Conservation (phyloP, 176 grass and related monocot genomes). For the Ensete ventricosum region DNA sequence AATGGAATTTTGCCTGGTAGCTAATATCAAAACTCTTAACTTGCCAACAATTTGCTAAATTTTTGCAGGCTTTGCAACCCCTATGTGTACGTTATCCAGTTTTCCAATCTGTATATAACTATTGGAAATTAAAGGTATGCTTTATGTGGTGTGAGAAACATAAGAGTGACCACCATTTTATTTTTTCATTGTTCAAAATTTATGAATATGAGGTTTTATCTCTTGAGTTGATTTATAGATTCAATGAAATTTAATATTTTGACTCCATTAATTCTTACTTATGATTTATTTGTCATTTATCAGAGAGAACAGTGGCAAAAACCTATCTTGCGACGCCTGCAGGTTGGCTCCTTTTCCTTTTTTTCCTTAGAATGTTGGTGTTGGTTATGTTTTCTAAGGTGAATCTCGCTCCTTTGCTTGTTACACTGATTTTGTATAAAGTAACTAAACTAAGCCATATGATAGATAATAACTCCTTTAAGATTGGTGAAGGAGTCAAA, state of each 20-base stretch:
- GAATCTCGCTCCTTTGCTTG: not conserved
- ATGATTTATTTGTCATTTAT: constrained; percentile 27
- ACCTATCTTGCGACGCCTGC: constrained; percentile 87
- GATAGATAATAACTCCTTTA: not conserved
- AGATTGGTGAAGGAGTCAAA: not conserved
- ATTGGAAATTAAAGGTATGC: constrained; percentile 84
- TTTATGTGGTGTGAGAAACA: constrained; percentile 7
- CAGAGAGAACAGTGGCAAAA: constrained; percentile 95
- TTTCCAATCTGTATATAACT: constrained; percentile 87
- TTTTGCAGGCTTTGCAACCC: constrained; percentile 64
- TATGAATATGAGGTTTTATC: constrained; percentile 4
- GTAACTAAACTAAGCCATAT: not conserved
- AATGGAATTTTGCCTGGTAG: constrained; percentile 1
- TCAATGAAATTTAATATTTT: too few species aligned
- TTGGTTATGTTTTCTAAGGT: not conserved
- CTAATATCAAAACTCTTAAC: not conserved
- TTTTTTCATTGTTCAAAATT: not conserved
- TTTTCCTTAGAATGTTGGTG: not conserved
- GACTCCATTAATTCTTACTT: constrained; percentile 12
- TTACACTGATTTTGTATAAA: not conserved
- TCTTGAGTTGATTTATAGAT: not conserved
- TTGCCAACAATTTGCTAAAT: constrained; percentile 12
- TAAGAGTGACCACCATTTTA: not conserved
- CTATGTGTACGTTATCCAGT: constrained; percentile 54
- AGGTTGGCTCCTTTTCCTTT: constrained; percentile 44